Evolutionary conservation across 495 filamentous ascomycete species (phyloP).

Genomic region (Amphirosellinia nigrospora): DNA sequence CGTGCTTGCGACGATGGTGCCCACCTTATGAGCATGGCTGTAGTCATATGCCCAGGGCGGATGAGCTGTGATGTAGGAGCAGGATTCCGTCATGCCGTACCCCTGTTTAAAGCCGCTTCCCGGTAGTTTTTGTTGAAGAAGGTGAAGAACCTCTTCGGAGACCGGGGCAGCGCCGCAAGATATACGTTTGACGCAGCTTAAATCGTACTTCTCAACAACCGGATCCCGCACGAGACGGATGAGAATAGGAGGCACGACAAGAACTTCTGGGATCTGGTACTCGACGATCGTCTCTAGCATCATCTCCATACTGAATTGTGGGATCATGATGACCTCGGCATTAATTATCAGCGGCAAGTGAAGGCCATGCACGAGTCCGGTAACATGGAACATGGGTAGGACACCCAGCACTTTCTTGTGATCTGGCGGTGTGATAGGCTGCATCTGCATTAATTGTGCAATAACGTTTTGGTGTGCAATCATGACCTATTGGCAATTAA

Average conservation of each 20-base stretch:
- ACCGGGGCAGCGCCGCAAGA: conserved; percentile 69
- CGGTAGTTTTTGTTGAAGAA: conserved; percentile 62
- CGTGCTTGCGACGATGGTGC: conserved; percentile 63
- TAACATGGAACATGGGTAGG: conserved; percentile 60
- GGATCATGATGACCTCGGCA: conserved; percentile 52
- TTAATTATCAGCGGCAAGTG: conserved; percentile 32
- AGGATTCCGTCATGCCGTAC: conserved; percentile 75
- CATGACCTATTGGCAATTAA: conserved; percentile 52
- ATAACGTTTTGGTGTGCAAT: conserved; percentile 69
- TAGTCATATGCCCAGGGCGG: conserved; percentile 59
- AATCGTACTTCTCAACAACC: conserved; percentile 65
- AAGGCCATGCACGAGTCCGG: conserved; percentile 22
- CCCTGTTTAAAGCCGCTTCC: conserved; percentile 69
- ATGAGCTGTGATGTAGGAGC: conserved; percentile 66
- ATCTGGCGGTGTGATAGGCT: conserved; percentile 52
- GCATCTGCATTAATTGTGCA: conserved; percentile 64
- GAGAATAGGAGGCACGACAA: conserved; percentile 73
- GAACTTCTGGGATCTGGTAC: conserved; percentile 62
- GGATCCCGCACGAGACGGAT: conserved; percentile 71
- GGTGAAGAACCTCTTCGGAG: conserved; percentile 65
- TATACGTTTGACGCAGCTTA: conserved; percentile 58
- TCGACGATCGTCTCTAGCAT: conserved; percentile 61
- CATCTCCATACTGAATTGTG: conserved; percentile 60
- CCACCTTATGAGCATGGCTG: conserved; percentile 63
- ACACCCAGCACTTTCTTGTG: conserved; percentile 59